A percentile compares a stretch with the other conserved stretches of the same genome.
These are phyloP conservation scores for Nemania sp. DNA, from an alignment of 2,329 filamentous ascomycete genomes.

Conservation along the genomic window DNA sequence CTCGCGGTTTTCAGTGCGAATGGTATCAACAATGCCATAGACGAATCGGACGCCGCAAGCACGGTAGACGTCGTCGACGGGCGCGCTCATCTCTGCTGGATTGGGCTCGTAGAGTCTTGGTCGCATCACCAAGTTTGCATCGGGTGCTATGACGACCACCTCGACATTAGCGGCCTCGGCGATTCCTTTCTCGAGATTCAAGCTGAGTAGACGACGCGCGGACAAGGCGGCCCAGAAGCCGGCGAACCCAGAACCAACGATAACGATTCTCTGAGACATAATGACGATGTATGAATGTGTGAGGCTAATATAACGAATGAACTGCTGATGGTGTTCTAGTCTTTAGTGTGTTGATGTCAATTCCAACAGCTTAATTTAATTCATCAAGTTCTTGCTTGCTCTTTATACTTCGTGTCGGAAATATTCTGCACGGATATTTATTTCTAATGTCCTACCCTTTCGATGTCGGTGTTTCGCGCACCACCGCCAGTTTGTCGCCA, in stretches of 20 bases:
- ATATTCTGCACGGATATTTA: not conserved
- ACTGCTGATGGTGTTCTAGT: not conserved
- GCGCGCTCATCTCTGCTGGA: constrained; percentile 33
- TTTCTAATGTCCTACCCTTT: not conserved
- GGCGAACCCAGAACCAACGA: constrained; percentile 38
- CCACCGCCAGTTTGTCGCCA: not conserved
- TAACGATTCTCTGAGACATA: constrained; percentile 35
- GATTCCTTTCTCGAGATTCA: constrained; percentile 14
- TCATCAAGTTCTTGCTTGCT: not conserved
- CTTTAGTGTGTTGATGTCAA: not conserved
- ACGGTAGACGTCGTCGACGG: constrained; percentile 36
- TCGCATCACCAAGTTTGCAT: constrained; percentile 33
- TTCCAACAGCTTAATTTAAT: not conserved
- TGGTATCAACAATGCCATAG: constrained; percentile 34
- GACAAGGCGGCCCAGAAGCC: constrained; percentile 37
- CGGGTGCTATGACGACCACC: constrained; percentile 34
- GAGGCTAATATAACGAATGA: constrained; percentile 3
- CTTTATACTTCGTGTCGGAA: constrained; percentile 26
- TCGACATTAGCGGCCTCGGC: constrained; percentile 30
- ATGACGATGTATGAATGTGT: constrained; percentile 3
- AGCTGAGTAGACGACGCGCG: constrained; percentile 34
- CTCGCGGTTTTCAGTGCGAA: constrained; percentile 25
- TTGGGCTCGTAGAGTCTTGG: constrained; percentile 38
- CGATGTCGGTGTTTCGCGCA: constrained; percentile 17
- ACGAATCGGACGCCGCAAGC: constrained; percentile 33